Evolutionary conservation across 2,329 filamentous ascomycete genomes (phyloP).

Genomic region (Neodidymelliopsis sp.): DNA sequence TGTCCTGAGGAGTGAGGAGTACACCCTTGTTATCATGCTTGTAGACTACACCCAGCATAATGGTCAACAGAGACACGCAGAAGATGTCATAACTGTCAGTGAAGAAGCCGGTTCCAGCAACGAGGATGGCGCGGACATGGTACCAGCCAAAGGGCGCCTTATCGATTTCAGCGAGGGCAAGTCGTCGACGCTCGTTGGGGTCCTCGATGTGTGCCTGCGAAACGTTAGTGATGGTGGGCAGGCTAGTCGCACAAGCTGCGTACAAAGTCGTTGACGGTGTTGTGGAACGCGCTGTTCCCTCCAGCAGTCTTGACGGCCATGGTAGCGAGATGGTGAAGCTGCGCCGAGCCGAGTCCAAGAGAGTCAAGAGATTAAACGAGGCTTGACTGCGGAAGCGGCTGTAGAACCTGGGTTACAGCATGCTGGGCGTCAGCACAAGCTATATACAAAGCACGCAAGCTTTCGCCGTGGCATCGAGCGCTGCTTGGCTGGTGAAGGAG

Average conservation of each 20-base stretch:
- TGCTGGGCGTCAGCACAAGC: constrained; percentile 16
- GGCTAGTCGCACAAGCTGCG: neutral
- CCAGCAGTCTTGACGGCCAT: constrained; percentile 32
- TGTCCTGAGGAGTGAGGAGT: constrained; percentile 73
- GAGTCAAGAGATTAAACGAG: constrained; percentile 23
- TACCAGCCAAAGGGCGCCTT: constrained; percentile 83
- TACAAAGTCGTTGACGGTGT: constrained; percentile 73
- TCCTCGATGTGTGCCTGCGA: constrained; percentile 63
- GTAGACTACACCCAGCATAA: constrained; percentile 83
- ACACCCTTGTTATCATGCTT: constrained; percentile 61
- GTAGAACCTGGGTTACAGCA: constrained; percentile 10
- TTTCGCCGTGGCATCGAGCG: constrained; percentile 1
- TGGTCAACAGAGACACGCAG: constrained; percentile 52
- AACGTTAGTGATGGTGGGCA: neutral
- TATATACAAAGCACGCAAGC: constrained; percentile 16
- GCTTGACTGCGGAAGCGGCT: constrained; percentile 13
- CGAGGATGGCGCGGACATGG: constrained; percentile 78
- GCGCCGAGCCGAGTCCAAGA: constrained; percentile 27
- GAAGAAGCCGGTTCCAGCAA: constrained; percentile 86
- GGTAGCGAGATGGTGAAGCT: constrained; percentile 19
- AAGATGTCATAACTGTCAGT: constrained; percentile 79
- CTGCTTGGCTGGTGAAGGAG: constrained; percentile 15
- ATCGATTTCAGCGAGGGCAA: constrained; percentile 83
- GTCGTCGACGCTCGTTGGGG: constrained; percentile 78
- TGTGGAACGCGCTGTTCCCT: constrained; percentile 43